phyloP scores from a whole-genome alignment of 306 rosid genomes.

The Canavalia ensiformis region DNA sequence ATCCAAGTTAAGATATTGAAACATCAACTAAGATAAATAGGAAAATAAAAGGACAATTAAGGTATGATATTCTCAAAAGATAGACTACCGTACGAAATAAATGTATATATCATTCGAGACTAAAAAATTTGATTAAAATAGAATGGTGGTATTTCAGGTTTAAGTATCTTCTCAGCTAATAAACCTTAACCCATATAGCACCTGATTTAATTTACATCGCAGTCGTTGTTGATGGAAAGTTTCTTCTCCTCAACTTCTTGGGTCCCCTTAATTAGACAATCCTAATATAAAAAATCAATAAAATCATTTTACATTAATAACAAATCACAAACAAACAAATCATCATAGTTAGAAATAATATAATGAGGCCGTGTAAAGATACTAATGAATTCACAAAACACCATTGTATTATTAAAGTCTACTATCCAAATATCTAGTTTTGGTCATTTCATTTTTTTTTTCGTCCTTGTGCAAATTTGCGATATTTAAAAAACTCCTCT shows the following conservation, averaged over 20 bases:
- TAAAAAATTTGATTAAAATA: not conserved
- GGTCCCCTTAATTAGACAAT: constrained; percentile 69
- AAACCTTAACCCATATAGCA: constrained; percentile 17
- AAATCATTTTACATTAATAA: constrained; percentile 4
- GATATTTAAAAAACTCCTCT: no score
- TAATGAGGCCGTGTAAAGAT: not conserved
- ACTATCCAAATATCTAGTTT: not conserved
- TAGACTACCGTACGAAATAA: constrained; percentile 14
- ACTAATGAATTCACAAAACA: constrained; percentile 5
- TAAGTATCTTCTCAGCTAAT: constrained; percentile 5
- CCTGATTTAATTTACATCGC: constrained; percentile 17
- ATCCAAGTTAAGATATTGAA: constrained; percentile 15
- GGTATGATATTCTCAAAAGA: not conserved
- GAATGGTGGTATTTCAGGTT: not conserved
- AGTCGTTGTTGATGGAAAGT: not conserved
- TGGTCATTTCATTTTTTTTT: no score
- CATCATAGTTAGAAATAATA: not conserved
- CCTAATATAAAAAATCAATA: constrained; percentile 47
- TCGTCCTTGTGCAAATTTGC: no score
- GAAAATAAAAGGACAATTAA: not conserved
- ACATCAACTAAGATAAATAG: not conserved
- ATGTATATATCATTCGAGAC: not conserved
- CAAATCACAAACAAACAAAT: not conserved
- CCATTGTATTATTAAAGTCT: not conserved
- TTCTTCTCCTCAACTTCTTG: constrained; percentile 57